A percentile compares a stretch with the other conserved stretches of the same genome.
Conservation (phyloP, 2,329 filamentous ascomycete species). For the Graphilbum sp. region DNA sequence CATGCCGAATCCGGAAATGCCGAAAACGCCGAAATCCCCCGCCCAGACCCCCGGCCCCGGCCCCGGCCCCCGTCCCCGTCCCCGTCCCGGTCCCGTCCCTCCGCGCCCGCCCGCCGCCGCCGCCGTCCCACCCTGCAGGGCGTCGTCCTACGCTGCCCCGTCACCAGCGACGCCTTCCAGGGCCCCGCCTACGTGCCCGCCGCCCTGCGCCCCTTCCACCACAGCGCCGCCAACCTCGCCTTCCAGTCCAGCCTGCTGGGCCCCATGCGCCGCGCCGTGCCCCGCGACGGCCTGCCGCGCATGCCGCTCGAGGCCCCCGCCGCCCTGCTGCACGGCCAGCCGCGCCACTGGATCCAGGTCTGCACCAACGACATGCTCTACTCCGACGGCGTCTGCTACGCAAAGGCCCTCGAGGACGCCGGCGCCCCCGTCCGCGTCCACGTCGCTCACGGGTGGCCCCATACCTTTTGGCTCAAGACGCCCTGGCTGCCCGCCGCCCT, state of each 20-base stretch:
- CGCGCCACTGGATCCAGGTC: slow-evolving; percentile 31
- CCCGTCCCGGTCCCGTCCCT: too few species aligned
- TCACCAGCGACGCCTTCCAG: slow-evolving; percentile 27
- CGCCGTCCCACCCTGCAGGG: slow-evolving; percentile 16
- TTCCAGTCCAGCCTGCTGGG: slow-evolving; percentile 21
- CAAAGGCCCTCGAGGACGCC: slow-evolving; percentile 21
- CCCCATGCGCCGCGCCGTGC: slow-evolving; percentile 16
- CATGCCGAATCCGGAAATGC: too few species aligned
- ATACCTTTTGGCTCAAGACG: slow-evolving; percentile 35
- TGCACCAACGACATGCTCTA: slow-evolving; percentile 34
- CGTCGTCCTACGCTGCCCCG: slow-evolving; percentile 29
- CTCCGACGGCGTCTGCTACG: slow-evolving; percentile 34
- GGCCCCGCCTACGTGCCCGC: slow-evolving; percentile 20
- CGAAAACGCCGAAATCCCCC: too few species aligned
- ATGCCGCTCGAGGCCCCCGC: slow-evolving; percentile 24
- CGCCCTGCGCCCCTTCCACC: slow-evolving; percentile 20
- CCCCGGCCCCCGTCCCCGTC: too few species aligned
- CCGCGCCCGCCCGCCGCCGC: too few species aligned
- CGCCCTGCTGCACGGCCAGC: slow-evolving; percentile 17
- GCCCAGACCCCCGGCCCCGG: too few species aligned
- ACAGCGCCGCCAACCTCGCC: slow-evolving; percentile 17
- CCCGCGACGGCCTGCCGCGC: slow-evolving; percentile 22
- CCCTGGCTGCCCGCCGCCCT: slow-evolving; percentile 23
- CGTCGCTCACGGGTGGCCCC: slow-evolving; percentile 29
- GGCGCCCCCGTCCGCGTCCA: slow-evolving; percentile 24